A percentile compares a stretch with the other conserved stretches of the same genome.
These are phyloP conservation scores for Lecanicillium sp. DNA, from an alignment of 2,329 filamentous ascomycete species.

Conservation along the genomic window DNA sequence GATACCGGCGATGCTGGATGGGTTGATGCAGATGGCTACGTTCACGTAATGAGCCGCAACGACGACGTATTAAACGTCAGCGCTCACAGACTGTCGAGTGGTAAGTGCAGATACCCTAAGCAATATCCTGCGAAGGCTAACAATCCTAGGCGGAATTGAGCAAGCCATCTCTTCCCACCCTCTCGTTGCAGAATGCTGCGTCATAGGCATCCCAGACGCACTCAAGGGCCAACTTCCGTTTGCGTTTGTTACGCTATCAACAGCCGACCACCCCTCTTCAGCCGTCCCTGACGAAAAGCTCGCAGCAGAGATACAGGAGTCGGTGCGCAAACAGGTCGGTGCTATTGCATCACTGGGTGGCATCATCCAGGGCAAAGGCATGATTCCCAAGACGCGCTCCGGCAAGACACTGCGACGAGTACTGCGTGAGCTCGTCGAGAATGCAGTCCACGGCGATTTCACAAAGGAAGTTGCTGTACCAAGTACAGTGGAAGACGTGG, in stretches of 20 bases:
- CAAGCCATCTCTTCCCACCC: slow-evolving; percentile 82
- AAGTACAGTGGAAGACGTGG: slow-evolving; percentile 75
- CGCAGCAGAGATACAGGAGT: slow-evolving; percentile 56
- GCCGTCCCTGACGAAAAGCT: slow-evolving; percentile 39
- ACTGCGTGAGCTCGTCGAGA: slow-evolving; percentile 74
- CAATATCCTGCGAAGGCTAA: not conserved
- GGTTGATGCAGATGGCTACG: slow-evolving; percentile 66
- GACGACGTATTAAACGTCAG: slow-evolving; percentile 97
- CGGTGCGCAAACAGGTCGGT: slow-evolving; percentile 74
- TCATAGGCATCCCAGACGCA: slow-evolving; percentile 76
- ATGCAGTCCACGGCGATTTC: slow-evolving; percentile 65
- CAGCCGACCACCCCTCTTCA: slow-evolving; percentile 37
- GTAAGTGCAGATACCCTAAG: slow-evolving; percentile 32
- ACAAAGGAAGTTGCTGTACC: slow-evolving; percentile 66
- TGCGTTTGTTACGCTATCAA: slow-evolving; percentile 62
- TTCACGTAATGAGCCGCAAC: slow-evolving; percentile 54
- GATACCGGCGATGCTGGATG: slow-evolving; percentile 89
- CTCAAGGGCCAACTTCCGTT: slow-evolving; percentile 90
- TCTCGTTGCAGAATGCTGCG: slow-evolving; percentile 71
- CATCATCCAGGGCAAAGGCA: slow-evolving; percentile 73
- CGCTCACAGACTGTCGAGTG: slow-evolving; percentile 82
- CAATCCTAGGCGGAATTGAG: slow-evolving; percentile 64
- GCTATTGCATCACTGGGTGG: slow-evolving; percentile 80
- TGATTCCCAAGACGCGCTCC: slow-evolving; percentile 88
- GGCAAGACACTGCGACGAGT: slow-evolving; percentile 84